Evolutionary conservation across 345 rosid species (phyloP).

Genomic region (Angophora floribunda): DNA sequence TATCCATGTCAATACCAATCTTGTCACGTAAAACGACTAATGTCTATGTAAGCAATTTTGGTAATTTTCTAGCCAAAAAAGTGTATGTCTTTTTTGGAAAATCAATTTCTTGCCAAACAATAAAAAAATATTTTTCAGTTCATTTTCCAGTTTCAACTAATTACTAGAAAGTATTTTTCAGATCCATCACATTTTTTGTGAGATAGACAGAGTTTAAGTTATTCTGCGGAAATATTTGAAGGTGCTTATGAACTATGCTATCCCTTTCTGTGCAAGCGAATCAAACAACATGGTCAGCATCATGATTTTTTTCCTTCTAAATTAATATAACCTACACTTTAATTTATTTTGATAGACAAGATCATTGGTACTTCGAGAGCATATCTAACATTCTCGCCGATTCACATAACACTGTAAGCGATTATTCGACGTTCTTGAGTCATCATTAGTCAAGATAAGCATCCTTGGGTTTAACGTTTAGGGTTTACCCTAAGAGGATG

Average conservation of each 20-base stretch:
- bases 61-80: no score
- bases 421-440: background rate
- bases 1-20: no score
- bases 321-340: background rate
- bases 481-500: background rate
- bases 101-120: no score
- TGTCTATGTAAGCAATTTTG: no score
- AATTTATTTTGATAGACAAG: background rate
- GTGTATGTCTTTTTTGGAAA: no score
- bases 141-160: no score
- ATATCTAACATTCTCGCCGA: background rate
- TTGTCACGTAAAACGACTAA: no score
- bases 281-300: background rate
- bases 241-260: background rate
- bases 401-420: background rate
- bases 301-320: background rate
- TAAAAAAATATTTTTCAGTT: no score
- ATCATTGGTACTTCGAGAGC: background rate
- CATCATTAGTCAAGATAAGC: background rate
- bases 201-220: background rate
- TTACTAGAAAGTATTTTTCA: no score
- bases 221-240: background rate
- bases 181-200: no score
- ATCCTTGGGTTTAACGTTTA: background rate
- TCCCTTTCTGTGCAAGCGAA: background rate